Conservation (phyloP, 2,329 filamentous ascomycete species). For the Cytospora piceicola region DNA sequence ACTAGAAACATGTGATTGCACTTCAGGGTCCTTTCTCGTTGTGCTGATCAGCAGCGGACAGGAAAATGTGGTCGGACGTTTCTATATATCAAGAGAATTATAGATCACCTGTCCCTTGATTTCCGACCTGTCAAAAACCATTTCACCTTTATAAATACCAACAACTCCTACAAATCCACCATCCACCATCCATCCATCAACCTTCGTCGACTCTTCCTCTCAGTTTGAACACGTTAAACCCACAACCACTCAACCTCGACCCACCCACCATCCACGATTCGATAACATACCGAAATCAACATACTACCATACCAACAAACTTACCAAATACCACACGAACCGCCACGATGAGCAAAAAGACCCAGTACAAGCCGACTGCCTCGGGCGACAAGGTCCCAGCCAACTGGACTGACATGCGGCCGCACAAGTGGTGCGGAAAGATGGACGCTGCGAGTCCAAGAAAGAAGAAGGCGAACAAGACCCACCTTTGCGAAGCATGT, state of each 20-base stretch:
- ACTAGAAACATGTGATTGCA: background rate
- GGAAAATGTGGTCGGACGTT: background rate
- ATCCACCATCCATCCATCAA: background rate
- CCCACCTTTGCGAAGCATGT: slow-evolving; percentile 29
- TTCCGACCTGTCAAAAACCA: too few relatives aligned
- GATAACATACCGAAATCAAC: background rate
- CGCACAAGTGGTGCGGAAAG: slow-evolving; percentile 30
- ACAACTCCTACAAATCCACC: background rate
- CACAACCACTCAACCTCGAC: background rate
- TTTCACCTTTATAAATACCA: background rate
- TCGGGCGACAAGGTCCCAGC: slow-evolving; percentile 15
- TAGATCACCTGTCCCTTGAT: too few relatives aligned
- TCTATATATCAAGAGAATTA: background rate
- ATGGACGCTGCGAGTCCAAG: slow-evolving; percentile 29
- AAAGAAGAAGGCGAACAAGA: slow-evolving; percentile 30
- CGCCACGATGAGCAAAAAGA: slow-evolving; percentile 32
- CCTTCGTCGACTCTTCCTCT: background rate
- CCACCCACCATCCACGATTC: background rate
- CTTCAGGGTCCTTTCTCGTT: background rate
- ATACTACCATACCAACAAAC: too few relatives aligned
- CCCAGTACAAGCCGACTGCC: slow-evolving; percentile 35
- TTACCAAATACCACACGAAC: background rate
- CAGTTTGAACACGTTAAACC: background rate
- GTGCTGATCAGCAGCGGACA: background rate
- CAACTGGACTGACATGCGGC: slow-evolving; percentile 27